A percentile compares a stretch with the other conserved stretches of the same genome.
phyloP scores from a whole-genome alignment of 345 rosid genomes.

The Hibiscus tridactylites region DNA sequence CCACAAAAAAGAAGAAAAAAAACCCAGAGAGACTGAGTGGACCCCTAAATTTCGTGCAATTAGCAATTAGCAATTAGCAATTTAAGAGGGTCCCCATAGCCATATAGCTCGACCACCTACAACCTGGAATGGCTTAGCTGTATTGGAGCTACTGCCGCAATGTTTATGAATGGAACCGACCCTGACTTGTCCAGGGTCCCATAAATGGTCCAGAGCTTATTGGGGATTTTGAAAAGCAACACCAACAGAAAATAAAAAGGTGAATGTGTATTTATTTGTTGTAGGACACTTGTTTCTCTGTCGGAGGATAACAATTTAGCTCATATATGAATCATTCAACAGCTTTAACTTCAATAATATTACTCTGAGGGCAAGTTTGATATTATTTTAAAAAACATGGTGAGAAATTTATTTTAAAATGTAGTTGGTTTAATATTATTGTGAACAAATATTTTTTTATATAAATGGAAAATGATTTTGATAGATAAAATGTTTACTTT shows the following conservation, averaged over 20 bases:
- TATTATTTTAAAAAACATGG: too few species aligned
- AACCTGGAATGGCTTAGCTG: slow-evolving; percentile 24
- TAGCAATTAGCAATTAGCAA: background rate
- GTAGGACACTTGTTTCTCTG: background rate
- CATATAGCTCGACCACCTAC: background rate
- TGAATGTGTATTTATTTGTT: background rate
- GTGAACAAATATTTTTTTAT: too few species aligned
- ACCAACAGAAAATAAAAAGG: background rate
- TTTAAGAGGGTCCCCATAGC: background rate
- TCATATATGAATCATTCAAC: background rate
- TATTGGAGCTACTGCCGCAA: slow-evolving; percentile 15
- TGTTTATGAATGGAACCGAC: slow-evolving; percentile 6
- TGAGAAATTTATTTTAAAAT: background rate
- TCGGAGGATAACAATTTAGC: background rate
- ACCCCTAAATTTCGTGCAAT: background rate
- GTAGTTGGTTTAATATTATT: too few species aligned
- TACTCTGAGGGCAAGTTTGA: too few species aligned
- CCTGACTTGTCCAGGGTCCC: slow-evolving; percentile 18
- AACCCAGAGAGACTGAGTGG: background rate
- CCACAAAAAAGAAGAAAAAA: background rate
- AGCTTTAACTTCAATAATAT: too few species aligned
- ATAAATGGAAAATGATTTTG: too few species aligned
- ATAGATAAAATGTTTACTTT: too few species aligned
- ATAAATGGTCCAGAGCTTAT: slow-evolving; percentile 24
- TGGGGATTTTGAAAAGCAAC: slow-evolving; percentile 15